Evolutionary conservation across 352 stramenopile species (phyloP), one percentile per base, ranked within the genome.

Genomic region (Plasmopara viticola): DNA sequence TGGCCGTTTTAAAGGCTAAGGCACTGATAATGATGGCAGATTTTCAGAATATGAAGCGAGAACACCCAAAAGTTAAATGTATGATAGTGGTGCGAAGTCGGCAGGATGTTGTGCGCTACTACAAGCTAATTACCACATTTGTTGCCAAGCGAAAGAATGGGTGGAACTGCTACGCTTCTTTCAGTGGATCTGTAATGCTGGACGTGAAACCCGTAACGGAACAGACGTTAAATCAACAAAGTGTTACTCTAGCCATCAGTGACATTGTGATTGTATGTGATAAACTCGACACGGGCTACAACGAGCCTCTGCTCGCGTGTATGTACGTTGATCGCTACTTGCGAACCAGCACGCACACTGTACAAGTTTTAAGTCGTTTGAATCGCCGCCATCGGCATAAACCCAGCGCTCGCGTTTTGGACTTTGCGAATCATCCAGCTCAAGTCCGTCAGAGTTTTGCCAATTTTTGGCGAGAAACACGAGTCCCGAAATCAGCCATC

Each of bases 251-350:
- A 12, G 55, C 65, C 5, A 74, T 70, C 28, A 87, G 76, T 29
- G 79, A 90, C 44, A 59, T 91, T 13, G 73, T 93, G 25, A 81
- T 93, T 53, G 83, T 93, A 6, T 93, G 83, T 64, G 83, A 93
- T 48, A 93, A 93, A 47, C 76, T 93, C 6, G 83, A 93, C 43
- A 93, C 83, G 2, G 83, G 83, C 3, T 93, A 88, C 68, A 93
- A 89, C 45, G 80, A 93, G 37, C 80, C 83, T 0, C 41, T 78
- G 31, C 65, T 93, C 12, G 60, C 73, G 4, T 79, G 70, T 18
- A 90, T 93, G 79, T 93, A 90, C 52, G 78, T 93, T n/a, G 83
- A 93, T 53, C 78, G 83, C 9, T 78, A 83, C 34, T 60, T 93
- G 33, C 74, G 72, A 6, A 75, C 75, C 5, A 82, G 66, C 17